These are phyloP conservation scores for Phytomonas francai DNA, from an alignment of 208 protist species.

Conservation along the genomic window DNA sequence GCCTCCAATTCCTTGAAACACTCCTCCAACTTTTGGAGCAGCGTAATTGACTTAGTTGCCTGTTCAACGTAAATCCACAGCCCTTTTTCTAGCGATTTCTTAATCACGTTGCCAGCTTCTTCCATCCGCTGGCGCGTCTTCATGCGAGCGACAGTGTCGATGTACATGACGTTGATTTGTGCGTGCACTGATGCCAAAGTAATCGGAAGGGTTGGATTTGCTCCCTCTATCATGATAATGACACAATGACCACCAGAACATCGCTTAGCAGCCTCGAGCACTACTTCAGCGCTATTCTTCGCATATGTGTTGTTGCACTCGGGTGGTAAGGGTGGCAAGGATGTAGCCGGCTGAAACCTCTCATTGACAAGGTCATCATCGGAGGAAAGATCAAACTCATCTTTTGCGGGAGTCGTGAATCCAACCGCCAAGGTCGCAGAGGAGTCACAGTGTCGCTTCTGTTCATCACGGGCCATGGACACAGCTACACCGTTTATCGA, in stretches of 20 bases:
- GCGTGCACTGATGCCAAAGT: conserved; percentile 59
- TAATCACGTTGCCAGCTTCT: conserved; percentile 56
- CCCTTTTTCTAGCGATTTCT: conserved; percentile 76
- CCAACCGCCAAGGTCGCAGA: background rate
- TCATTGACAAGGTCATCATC: conserved; percentile 58
- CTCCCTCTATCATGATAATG: conserved; percentile 83
- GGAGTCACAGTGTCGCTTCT: conserved; percentile 24
- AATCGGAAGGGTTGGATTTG: conserved; percentile 75
- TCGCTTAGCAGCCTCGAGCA: conserved; percentile 52
- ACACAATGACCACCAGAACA: conserved; percentile 49
- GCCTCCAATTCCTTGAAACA: conserved; percentile 53
- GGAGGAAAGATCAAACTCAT: conserved; percentile 81
- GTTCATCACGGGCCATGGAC: conserved; percentile 29
- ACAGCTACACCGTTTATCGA: conserved; percentile 69
- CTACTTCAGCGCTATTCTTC: conserved; percentile 40
- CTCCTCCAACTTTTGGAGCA: conserved; percentile 69
- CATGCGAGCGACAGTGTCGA: conserved; percentile 79
- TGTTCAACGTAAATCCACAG: conserved; percentile 88
- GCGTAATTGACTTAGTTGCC: conserved; percentile 85
- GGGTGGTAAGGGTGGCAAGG: conserved; percentile 22
- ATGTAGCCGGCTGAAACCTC: conserved; percentile 31
- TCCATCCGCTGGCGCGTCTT: conserved; percentile 80
- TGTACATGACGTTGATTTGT: conserved; percentile 77
- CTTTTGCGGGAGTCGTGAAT: conserved; percentile 18
- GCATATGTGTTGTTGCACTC: conserved; percentile 35